Evolutionary conservation across 2,329 filamentous ascomycete genomes (phyloP).

Genomic region (Fusarium udum): DNA sequence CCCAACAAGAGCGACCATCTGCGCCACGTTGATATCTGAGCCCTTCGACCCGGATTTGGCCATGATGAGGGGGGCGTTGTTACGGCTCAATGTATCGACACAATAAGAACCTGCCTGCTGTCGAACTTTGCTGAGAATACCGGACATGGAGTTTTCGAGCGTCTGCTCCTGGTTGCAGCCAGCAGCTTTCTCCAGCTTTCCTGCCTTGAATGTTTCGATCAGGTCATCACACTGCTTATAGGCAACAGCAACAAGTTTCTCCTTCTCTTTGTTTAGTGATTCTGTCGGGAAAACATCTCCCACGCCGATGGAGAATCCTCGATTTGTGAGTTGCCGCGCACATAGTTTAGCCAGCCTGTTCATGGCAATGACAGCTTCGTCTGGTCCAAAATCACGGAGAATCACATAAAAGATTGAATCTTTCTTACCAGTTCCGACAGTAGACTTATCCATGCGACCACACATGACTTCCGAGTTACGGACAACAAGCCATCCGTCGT

Average conservation of each 20-base stretch:
- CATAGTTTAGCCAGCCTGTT: constrained; percentile 92
- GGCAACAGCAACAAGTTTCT: constrained; percentile 77
- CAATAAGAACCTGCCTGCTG: constrained; percentile 91
- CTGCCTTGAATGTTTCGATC: constrained; percentile 81
- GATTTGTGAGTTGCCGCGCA: constrained; percentile 86
- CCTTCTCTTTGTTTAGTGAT: constrained; percentile 76
- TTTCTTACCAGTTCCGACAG: constrained; percentile 96
- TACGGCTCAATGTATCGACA: constrained; percentile 86
- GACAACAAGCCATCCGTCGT: constrained; percentile 91
- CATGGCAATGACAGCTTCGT: constrained; percentile 90
- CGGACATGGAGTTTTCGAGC: constrained; percentile 88
- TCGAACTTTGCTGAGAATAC: constrained; percentile 90
- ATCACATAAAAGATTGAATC: constrained; percentile 98
- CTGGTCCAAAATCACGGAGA: constrained; percentile 90
- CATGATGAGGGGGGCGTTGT: constrained; percentile 96
- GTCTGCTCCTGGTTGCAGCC: constrained; percentile 93
- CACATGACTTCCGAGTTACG: constrained; percentile 98
- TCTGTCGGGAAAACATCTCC: constrained; percentile 90
- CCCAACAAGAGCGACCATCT: constrained; percentile 97
- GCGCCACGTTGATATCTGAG: constrained; percentile 96
- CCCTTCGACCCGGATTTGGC: constrained; percentile 97
- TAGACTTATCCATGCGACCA: constrained; percentile 96
- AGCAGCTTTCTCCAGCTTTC: constrained; percentile 83
- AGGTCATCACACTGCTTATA: constrained; percentile 85
- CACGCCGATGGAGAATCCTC: constrained; percentile 95